Evolutionary conservation across 306 rosid species (phyloP), one percentile per base, ranked within the genome.

Genomic region (Glycine tomentella): DNA sequence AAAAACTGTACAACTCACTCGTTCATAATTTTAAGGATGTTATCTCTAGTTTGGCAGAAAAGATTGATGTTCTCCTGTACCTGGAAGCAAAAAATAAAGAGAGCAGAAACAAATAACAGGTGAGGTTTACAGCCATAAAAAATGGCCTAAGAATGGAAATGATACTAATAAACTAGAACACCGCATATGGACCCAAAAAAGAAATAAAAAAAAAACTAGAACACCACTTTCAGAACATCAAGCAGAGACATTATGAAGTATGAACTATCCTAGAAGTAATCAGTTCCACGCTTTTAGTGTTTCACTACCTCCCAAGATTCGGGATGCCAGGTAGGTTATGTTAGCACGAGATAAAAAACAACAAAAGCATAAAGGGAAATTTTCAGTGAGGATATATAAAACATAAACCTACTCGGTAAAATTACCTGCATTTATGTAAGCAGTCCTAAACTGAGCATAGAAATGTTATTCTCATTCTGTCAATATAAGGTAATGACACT

Each of bases 1-100:
- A 74, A 66, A 78, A 72, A 69, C 20, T 76, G 80, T 51, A 69
- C 16, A 75, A 86, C 97, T 55, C 90, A 95, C 99, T 91, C 95
- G 12, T 87, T 93, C 95, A 93, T 89, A 20, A 93, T 91, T 83
- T 89, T 91, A 74, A 89, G 76, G 86, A 95, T 88, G 90, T 90
- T 95, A 14, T 91, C 95, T 36, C 97, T 93, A 38, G 91, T 81
- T 87, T 91, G 99, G 87, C 95, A 89, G 82, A 95, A 88, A 82
- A 95, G 99, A 79, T 86, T 87, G 83, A n/a, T n/a, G n/a, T n/a
- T n/a, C n/a, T n/a, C n/a, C n/a, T n/a, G n/a, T n/a, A n/a, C n/a
- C n/a, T n/a, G n/a, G n/a, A n/a, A n/a, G n/a, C n/a, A n/a, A n/a
- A n/a, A n/a, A n/a, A n/a, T n/a, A n/a, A n/a, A n/a, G n/a, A n/a